Percentiles rank a stretch among this genome's conserved stretches.
Conservation (phyloP, 345 rosid species). For the Populus euphratica region DNA sequence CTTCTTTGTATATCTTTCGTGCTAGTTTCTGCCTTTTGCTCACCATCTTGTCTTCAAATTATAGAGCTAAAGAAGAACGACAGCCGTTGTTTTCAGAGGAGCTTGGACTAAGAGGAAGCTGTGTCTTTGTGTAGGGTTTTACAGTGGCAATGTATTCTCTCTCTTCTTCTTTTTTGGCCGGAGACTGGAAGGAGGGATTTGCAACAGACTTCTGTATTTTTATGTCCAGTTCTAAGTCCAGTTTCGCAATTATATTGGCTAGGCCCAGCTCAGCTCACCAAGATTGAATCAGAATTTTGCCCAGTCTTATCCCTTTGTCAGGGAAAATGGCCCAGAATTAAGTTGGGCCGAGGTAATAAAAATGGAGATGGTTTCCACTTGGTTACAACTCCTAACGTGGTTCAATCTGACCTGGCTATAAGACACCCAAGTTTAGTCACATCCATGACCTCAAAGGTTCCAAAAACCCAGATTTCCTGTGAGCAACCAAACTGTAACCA, state of each 20-base stretch:
- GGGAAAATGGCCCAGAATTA: not conserved
- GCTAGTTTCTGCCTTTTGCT: slow-evolving; percentile 77
- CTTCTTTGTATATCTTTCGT: slow-evolving; percentile 59
- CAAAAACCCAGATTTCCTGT: no score
- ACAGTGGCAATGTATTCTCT: not conserved
- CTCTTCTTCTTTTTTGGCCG: not conserved
- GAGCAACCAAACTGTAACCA: no score
- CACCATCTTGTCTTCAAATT: slow-evolving; percentile 41
- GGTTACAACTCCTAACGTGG: no score
- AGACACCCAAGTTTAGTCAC: no score
- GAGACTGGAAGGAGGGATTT: not conserved
- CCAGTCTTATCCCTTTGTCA: not conserved
- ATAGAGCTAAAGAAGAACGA: no score
- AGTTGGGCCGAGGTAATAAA: no score
- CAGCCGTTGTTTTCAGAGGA: not conserved
- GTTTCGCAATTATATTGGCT: no score
- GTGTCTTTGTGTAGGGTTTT: not conserved
- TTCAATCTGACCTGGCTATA: no score
- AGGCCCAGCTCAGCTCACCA: not conserved
- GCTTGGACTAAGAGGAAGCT: not conserved
- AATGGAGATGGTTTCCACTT: no score
- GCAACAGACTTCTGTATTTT: not conserved
- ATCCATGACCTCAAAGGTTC: no score
- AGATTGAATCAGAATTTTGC: not conserved
- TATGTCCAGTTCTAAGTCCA: not conserved